A percentile compares a stretch with the other conserved stretches of the same genome.
Evolutionary conservation across 148 eudicot genomes (phyloP).

Genomic region (Rhododendron henanense): DNA sequence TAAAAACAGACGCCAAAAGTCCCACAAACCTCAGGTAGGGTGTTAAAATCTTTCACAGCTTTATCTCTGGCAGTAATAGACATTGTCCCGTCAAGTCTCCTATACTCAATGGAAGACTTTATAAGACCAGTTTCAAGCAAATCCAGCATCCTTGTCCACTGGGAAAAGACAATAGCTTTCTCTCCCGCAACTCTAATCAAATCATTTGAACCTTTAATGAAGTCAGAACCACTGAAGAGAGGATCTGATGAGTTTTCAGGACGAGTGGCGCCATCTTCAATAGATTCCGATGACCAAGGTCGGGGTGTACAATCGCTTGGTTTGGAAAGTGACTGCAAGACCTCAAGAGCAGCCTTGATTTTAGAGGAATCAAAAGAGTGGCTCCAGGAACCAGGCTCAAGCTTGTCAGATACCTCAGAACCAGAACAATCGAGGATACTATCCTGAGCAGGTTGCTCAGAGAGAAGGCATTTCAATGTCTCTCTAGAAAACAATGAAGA

Average conservation of each 20-base stretch:
- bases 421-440: slow-evolving; percentile 22
- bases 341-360: slow-evolving; percentile 70
- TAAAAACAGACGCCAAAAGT: background rate
- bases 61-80: slow-evolving; percentile 83
- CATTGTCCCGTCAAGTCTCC: slow-evolving; percentile 98
- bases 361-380: slow-evolving; percentile 66
- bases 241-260: slow-evolving; percentile 21
- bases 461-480: slow-evolving; percentile 48
- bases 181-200: slow-evolving; percentile 36
- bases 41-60: slow-evolving; percentile 89
- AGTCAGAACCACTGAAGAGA: slow-evolving; percentile 6
- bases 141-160: slow-evolving; percentile 99
- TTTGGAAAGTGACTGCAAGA: slow-evolving; percentile 55
- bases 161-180: slow-evolving; percentile 98
- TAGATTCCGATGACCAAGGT: slow-evolving; percentile 12
- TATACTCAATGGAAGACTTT: slow-evolving; percentile 63
- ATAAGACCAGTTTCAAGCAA: slow-evolving; percentile 76
- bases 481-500: slow-evolving; percentile 57
- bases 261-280: slow-evolving; percentile 14
- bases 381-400: slow-evolving; percentile 23
- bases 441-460: slow-evolving; percentile 25
- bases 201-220: slow-evolving; percentile 21
- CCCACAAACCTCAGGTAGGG: slow-evolving; percentile 76
- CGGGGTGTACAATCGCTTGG: slow-evolving; percentile 22
- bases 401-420: slow-evolving; percentile 32